Percentiles rank a stretch among this genome's conserved stretches.
phyloP scores from a whole-genome alignment of 805 yeast genomes.

The Ogataea philodendri region DNA sequence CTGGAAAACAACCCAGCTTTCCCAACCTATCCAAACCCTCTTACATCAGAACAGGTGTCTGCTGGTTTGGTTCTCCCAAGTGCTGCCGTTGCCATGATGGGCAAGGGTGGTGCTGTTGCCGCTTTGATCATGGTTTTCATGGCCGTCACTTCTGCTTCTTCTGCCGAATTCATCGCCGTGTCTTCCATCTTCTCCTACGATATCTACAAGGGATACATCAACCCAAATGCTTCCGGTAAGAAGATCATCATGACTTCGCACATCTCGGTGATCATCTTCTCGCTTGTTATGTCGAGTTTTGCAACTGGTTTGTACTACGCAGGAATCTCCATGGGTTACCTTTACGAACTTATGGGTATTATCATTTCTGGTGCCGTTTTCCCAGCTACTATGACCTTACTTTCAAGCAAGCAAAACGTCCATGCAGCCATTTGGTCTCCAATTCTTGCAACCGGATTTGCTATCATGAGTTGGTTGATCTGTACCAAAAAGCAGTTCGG shows the following conservation, averaged over 20 bases:
- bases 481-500: conserved; percentile 46
- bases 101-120: conserved; percentile 86
- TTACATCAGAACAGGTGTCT: conserved; percentile 65
- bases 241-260: conserved; percentile 69
- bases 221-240: conserved; percentile 77
- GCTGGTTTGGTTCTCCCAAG: conserved; percentile 80
- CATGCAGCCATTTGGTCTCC: conserved; percentile 77
- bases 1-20: conserved; percentile 66
- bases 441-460: conserved; percentile 68
- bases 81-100: conserved; percentile 81
- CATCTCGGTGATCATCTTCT: conserved; percentile 53
- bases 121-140: conserved; percentile 75
- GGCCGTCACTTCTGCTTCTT: conserved; percentile 92
- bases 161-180: conserved; percentile 87
- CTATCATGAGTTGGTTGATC: conserved; percentile 68
- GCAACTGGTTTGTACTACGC: conserved; percentile 81
- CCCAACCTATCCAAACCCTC: conserved; percentile 73
- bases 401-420: conserved; percentile 62
- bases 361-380: conserved; percentile 84
- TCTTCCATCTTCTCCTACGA: conserved; percentile 86
- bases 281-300: conserved; percentile 73
- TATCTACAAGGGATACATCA: conserved; percentile 74
- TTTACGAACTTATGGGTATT: conserved; percentile 86
- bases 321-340: conserved; percentile 80
- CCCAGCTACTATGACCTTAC: conserved; percentile 66